phyloP scores from a whole-genome alignment of 1,284 basidiomycete genomes.

The Cutaneotrichosporon dermatis region DNA sequence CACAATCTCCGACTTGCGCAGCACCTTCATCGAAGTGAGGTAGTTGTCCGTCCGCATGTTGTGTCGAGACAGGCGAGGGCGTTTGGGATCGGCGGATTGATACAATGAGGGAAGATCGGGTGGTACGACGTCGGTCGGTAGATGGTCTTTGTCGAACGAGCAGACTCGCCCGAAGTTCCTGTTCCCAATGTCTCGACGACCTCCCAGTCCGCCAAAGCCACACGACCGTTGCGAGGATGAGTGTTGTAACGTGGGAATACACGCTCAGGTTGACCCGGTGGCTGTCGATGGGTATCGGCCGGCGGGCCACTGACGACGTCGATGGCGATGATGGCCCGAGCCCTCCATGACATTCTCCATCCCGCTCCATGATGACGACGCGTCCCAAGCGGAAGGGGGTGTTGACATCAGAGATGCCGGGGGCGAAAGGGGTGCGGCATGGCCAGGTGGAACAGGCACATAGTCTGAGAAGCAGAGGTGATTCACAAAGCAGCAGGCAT shows the following conservation, averaged over 20 bases:
- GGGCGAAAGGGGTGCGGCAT: constrained; percentile 32
- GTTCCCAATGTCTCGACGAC: constrained; percentile 50
- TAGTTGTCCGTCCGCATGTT: constrained; percentile 42
- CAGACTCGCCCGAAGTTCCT: constrained; percentile 50
- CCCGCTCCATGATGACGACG: constrained; percentile 23
- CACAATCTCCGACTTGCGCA: constrained; percentile 54
- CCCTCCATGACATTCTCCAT: constrained; percentile 23
- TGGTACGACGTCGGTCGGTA: constrained; percentile 47
- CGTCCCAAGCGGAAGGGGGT: constrained; percentile 36
- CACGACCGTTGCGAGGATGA: constrained; percentile 20
- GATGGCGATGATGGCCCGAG: constrained; percentile 4
- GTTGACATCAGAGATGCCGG: constrained; percentile 40
- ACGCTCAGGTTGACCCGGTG: background rate
- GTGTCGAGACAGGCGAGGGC: constrained; percentile 40
- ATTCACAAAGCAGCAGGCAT: background rate
- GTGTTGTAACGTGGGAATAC: background rate
- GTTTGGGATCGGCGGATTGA: constrained; percentile 35
- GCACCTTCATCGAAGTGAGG: constrained; percentile 55
- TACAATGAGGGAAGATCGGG: constrained; percentile 49
- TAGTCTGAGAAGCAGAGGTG: constrained; percentile 8
- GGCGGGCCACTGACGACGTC: constrained; percentile 9
- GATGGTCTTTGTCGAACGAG: constrained; percentile 48
- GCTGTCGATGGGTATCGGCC: constrained; percentile 4
- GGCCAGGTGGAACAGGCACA: constrained; percentile 18
- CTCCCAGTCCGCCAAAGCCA: constrained; percentile 46